phyloP scores from a whole-genome alignment of 1,284 basidiomycete species.

The Amylostereum chailletii region DNA sequence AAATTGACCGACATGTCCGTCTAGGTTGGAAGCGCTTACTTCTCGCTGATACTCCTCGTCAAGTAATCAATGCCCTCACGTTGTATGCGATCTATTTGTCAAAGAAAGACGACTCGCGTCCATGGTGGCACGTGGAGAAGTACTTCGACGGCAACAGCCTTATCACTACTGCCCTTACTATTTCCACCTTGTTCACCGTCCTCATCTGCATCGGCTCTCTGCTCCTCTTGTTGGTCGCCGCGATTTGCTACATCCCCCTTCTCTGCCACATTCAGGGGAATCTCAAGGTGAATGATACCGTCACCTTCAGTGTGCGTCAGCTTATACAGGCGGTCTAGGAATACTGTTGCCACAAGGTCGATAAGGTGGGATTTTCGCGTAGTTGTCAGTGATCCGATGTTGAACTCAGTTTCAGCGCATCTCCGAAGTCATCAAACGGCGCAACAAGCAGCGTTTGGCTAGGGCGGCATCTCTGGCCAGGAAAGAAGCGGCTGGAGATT shows the following conservation, averaged over 20 bases:
- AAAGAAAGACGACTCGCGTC: conserved; percentile 52
- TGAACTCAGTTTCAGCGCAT: conserved; percentile 54
- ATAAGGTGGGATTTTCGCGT: conserved; percentile 56
- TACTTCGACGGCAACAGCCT: conserved; percentile 64
- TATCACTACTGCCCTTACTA: conserved; percentile 77
- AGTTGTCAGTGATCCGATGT: neutral
- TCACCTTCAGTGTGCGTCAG: neutral
- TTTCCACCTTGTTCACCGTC: conserved; percentile 88
- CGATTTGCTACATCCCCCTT: conserved; percentile 85
- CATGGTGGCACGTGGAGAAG: conserved; percentile 61
- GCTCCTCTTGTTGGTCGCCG: conserved; percentile 76
- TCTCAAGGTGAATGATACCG: conserved; percentile 55
- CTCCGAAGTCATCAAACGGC: conserved; percentile 85
- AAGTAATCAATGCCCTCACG: conserved; percentile 92
- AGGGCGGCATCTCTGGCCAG: conserved; percentile 79
- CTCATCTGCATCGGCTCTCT: conserved; percentile 82
- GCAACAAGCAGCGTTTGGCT: conserved; percentile 79
- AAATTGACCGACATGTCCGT: conserved; percentile 5
- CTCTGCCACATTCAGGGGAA: conserved; percentile 95
- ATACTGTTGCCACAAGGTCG: conserved; percentile 98
- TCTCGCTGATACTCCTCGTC: conserved; percentile 94
- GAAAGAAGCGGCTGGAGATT: conserved; percentile 87
- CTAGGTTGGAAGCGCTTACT: conserved; percentile 92
- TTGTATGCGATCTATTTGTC: conserved; percentile 87
- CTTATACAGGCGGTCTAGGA: conserved; percentile 44